Evolutionary conservation across 306 rosid genomes (phyloP), one percentile per base, ranked within the genome.

Genomic region (Glycine tomentella): DNA sequence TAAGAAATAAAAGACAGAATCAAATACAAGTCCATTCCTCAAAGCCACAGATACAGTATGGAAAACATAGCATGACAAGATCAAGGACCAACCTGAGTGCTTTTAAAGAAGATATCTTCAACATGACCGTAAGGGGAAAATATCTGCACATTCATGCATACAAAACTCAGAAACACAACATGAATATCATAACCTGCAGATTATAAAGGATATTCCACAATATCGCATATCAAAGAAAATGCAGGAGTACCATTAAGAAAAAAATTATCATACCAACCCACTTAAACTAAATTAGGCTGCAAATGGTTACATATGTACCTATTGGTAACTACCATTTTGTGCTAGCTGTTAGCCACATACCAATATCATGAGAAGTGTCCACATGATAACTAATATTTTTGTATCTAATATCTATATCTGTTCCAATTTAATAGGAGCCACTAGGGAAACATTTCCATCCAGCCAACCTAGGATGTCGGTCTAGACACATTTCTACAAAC

Each of bases 101-200:
- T 88, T 73, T 82, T 72, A 67, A 92, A 74, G 90, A 75, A 87
- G 85, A 95, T 72, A 79, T 95, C 95, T 83, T 91, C 93, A 52
- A 95, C 55, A 79, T 79, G 71, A 63, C 97, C 97, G 78, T 86
- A 91, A 67, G 93, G 85, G 25, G 95, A 91, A 91, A 95, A 95
- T 86, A 95, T 88, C 99, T 95, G 92, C 55, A 76, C 64, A 80
- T 84, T 52, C 36, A 86, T 72, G 71, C 78, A 83, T 31, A 58
- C 36, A 79, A 76, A 76, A 52, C 52, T 71, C 49, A 84, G 77
- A 81, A 79, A 73, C 57, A 67, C 50, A 61, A 50, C 34, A 67
- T 42, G 66, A 64, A 79, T 70, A 84, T 72, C 50, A 53, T 61
- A 0, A 2, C 31, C 31, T 25, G 31, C 31, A 25, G 31, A 25